A percentile compares a stretch with the other conserved stretches of the same genome.
These are phyloP conservation scores for Metroxylon sagu DNA, from an alignment of 176 grass and related monocot species.

Conservation along the genomic window DNA sequence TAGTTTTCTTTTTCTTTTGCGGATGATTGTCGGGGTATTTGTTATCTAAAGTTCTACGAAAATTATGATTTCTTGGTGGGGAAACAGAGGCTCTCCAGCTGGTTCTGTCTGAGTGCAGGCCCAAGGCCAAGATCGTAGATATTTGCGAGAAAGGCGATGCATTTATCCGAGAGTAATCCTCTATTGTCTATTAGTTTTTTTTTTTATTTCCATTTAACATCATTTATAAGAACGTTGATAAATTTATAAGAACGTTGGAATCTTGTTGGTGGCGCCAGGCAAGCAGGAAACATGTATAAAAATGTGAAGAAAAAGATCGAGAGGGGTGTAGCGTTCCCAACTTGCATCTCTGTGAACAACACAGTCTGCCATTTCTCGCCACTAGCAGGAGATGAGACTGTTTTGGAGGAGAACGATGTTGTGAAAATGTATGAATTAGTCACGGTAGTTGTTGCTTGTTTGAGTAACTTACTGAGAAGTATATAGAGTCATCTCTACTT, in stretches of 20 bases:
- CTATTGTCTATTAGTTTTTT: slow-evolving; percentile 3
- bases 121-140: slow-evolving; percentile 86
- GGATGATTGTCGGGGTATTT: too few relatives aligned
- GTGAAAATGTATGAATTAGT: slow-evolving; percentile 82
- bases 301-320: slow-evolving; percentile 98
- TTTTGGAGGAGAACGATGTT: slow-evolving; percentile 80
- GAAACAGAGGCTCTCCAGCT: slow-evolving; percentile 76
- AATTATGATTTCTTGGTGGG: too few relatives aligned
- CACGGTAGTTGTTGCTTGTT: not conserved
- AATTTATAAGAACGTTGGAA: not conserved
- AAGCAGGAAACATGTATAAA: slow-evolving; percentile 89
- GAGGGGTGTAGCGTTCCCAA: slow-evolving; percentile 86
- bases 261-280: slow-evolving; percentile 21
- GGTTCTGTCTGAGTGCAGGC: slow-evolving; percentile 65
- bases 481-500: too few relatives aligned
- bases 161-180: slow-evolving; percentile 79
- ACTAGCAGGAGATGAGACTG: slow-evolving; percentile 64
- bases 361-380: slow-evolving; percentile 94
- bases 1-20: not conserved
- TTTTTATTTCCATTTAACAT: slow-evolving; percentile 11
- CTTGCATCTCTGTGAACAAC: slow-evolving; percentile 88
- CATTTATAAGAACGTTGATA: too few relatives aligned
- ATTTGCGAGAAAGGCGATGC: slow-evolving; percentile 84
- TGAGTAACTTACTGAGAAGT: not conserved
- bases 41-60: too few relatives aligned